Evolutionary conservation across 306 rosid species (phyloP).

Genomic region (Vigna radiata): DNA sequence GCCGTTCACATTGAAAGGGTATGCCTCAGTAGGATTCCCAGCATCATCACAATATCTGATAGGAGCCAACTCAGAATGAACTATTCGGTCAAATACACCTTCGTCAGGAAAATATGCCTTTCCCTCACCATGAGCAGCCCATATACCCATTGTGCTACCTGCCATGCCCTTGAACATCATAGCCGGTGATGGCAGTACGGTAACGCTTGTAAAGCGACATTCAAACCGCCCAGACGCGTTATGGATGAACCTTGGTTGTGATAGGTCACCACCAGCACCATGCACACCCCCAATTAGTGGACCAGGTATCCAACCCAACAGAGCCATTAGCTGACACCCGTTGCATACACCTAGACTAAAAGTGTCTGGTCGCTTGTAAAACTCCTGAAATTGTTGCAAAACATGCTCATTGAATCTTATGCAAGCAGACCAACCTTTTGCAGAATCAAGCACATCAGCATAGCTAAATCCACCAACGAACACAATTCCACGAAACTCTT

Average conservation of each 20-base stretch:
- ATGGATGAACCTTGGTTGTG: conserved; percentile 90
- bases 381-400: conserved; percentile 83
- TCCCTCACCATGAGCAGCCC: conserved; percentile 96
- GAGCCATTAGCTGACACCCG: conserved; percentile 97
- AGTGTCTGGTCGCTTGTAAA: conserved; percentile 79
- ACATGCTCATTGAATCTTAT: conserved; percentile 77
- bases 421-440: conserved; percentile 92
- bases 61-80: conserved; percentile 77
- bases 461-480: conserved; percentile 97
- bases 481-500: conserved; percentile 69
- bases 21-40: conserved; percentile 76
- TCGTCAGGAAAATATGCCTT: conserved; percentile 87
- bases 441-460: conserved; percentile 94
- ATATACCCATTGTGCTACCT: conserved; percentile 83
- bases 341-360: conserved; percentile 95
- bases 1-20: conserved; percentile 90
- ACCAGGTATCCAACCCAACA: conserved; percentile 93
- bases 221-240: conserved; percentile 90
- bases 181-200: conserved; percentile 80
- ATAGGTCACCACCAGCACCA: conserved; percentile 85
- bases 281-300: conserved; percentile 86
- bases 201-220: conserved; percentile 87
- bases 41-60: conserved; percentile 85
- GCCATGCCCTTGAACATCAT: conserved; percentile 88
- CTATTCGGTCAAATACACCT: conserved; percentile 63